Evolutionary conservation across 2,329 filamentous ascomycete species (phyloP), one percentile per base, ranked within the genome.

Genomic region (Teratosphaeria gauchensis): DNA sequence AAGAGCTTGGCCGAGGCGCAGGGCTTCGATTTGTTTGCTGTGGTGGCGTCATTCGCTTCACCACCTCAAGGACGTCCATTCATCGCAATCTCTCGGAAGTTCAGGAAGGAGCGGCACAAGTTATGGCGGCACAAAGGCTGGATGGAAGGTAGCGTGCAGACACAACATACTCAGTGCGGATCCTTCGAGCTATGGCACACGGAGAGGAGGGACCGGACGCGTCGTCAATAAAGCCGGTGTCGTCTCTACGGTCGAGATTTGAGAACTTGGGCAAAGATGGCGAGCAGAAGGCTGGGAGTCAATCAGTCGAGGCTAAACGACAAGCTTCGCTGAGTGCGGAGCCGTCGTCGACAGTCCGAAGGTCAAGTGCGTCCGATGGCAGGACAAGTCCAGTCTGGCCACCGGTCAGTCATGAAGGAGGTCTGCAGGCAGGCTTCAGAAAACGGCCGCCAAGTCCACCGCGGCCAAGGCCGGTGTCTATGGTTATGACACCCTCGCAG

Each of bases 161-260:
- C 42, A 8, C 42, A 48, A 19, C 8, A 48, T 48, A 48, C 19
- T 2, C 3, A 21, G 7, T 6, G 42, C n/a, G 7, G 16, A 21
- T 6, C 16, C 42, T 19, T 19, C 24, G n/a, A 48, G 19, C 9
- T 19, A 48, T 48, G 42, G 42, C 42, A 21, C 16, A 48, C 9
- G 8, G 42, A 2, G 16, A 48, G 9, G 78, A 89, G 66, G 86
- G 83, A 74, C 84, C 84, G 59, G 89, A 92, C 79, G 87, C 82
- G 76, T 87, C 87, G 60, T 91, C 89, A 63, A 85, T 92, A 67
- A 89, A 86, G 77, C 88, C 90, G 30, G 89, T 94, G 55, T 94
- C 89, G 56, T 92, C 89, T 56, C 78, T 94, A 61, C 82, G 86
- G 62, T 89, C 88, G 63, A 86, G 88, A 67, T 94, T 92, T 72